Evolutionary conservation across 108 stramenopile species (phyloP).

Genomic region (Fistulifera pelliculosa): DNA sequence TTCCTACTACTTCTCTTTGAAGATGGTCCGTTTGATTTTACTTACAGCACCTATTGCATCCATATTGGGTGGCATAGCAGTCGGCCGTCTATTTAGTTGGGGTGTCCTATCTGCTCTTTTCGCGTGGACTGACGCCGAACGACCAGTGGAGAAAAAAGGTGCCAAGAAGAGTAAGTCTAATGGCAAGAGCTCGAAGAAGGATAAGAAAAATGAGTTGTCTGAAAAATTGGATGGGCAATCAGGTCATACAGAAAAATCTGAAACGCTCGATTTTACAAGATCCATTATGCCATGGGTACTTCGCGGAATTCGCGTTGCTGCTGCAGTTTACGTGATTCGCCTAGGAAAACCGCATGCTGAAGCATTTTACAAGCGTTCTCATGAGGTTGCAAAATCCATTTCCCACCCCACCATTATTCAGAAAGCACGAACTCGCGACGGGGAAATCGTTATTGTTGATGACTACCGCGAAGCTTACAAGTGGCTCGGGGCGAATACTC

Average conservation of each 20-base stretch:
- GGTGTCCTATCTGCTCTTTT: not conserved
- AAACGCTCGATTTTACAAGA: conserved; percentile 2
- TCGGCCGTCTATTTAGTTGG: conserved; percentile 48
- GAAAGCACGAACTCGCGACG: conserved; percentile 60
- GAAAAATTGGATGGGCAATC: conserved; percentile 1
- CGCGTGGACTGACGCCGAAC: too few species aligned
- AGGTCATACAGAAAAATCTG: conserved; percentile 4
- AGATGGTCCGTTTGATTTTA: conserved; percentile 97
- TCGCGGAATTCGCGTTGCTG: conserved; percentile 25
- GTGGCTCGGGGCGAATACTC: conserved; percentile 95
- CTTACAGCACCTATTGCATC: conserved; percentile 92
- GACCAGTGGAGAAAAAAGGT: conserved; percentile 10
- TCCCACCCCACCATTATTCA: conserved; percentile 89
- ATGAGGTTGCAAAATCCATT: conserved; percentile 40
- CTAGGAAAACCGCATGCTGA: conserved; percentile 25
- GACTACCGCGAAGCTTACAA: conserved; percentile 98
- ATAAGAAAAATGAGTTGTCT: not conserved
- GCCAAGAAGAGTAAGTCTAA: conserved; percentile 19
- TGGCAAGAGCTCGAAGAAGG: conserved; percentile 21
- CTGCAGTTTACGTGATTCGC: conserved; percentile 15
- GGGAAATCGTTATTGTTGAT: conserved; percentile 71
- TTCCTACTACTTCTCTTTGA: conserved; percentile 93
- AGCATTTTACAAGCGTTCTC: conserved; percentile 35
- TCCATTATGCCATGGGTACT: conserved; percentile 13
- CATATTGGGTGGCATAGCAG: conserved; percentile 77